Evolutionary conservation across 192 early-diverging fungal species (phyloP), one percentile per base, ranked within the genome.

Genomic region (Cetraspora pellucida): DNA sequence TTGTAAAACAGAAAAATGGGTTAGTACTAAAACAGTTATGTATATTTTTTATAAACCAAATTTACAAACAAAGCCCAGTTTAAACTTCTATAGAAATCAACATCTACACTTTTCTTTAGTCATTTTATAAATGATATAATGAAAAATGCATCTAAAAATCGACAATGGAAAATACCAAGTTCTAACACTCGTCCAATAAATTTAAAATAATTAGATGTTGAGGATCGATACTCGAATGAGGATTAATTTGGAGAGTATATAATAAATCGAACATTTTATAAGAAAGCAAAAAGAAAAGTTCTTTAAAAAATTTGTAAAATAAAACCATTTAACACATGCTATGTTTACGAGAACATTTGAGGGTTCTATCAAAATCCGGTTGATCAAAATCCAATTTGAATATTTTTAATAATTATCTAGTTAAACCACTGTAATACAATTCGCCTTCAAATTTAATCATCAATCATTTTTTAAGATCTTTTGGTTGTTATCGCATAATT

Each of bases 261-360:
- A 93, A 90, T n/a, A 96, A 96, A 82, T 99, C 96, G 84, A 99
- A 99, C 95, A 99, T 97, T 80, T 97, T 95, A 82, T 99, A 95
- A 30, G 95, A 97, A 54, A 99, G 85, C 79, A 99, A 82, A 86
- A 96, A 99, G 88, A 99, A 99, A 83, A 95, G 97, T 81, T 99
- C 97, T 84, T 92, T 89, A 76, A 45, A 54, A 27, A 13, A 55
- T 10, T 19, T 4, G n/a, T n/a, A 80, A 72, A 58, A 30, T 28
- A 55, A 28, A 13, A 52, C 73, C 81, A 27, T 69, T 49, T 13
- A 8, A 21, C 10, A 49, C 2, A 9, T 13, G 16, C 16, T 16
- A n/a, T n/a, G n/a, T n/a, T n/a, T n/a, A n/a, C n/a, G n/a, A n/a
- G n/a, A n/a, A n/a, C n/a, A n/a, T n/a, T n/a, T n/a, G n/a, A n/a